Base-by-base conservation (phyloP, 495 filamentous ascomycete genomes). In the Neurospora sp. region DNA sequence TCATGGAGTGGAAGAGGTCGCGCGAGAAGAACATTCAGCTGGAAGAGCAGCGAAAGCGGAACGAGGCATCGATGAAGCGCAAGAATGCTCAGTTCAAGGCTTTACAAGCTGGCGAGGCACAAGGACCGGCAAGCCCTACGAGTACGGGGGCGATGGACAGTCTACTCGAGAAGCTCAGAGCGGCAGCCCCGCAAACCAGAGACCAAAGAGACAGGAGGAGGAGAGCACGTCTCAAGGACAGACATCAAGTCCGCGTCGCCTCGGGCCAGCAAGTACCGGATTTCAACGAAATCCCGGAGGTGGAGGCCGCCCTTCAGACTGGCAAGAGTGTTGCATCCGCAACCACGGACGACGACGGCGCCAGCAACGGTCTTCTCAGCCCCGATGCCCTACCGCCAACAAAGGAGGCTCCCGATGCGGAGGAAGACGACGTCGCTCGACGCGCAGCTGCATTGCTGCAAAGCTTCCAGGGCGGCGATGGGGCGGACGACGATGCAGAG, bases 1-100 rank as follows among this genome's bases (percentile, higher is more conserved):
- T 99, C 75, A 83, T 85, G 35, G 96, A 98, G 83, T 99, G 95
- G 92, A 97, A 94, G 92, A 94, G 92, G 89, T 96, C 93, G 60
- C 89, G 90, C 71, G 91, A 94, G 78, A 99, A 98, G 90, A 99
- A 99, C 83, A 82, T 94, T 27, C 79, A 86, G 42, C 80, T 95
- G 73, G 96, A 99, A 83, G 94, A 97, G 78, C 89, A 88, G 39
- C 88, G 92, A 74, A 92, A 88, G 76, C 91, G 92, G 73, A 95
- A 95, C 75, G 96, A 98, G 82, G 90, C 89, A 37, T 95, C 91
- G 54, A 90, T 97, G 88, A 95, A 94, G 82, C 93, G 96, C 74
- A 96, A 96, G 83, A 89, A 93, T 38, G 85, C 87, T 8, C 87
- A 90, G 76, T 85, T 91, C 77, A 92, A 92, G 76, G 83, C 90